phyloP scores from a whole-genome alignment of 2,329 filamentous ascomycete species.

The Seiridium unicorne region DNA sequence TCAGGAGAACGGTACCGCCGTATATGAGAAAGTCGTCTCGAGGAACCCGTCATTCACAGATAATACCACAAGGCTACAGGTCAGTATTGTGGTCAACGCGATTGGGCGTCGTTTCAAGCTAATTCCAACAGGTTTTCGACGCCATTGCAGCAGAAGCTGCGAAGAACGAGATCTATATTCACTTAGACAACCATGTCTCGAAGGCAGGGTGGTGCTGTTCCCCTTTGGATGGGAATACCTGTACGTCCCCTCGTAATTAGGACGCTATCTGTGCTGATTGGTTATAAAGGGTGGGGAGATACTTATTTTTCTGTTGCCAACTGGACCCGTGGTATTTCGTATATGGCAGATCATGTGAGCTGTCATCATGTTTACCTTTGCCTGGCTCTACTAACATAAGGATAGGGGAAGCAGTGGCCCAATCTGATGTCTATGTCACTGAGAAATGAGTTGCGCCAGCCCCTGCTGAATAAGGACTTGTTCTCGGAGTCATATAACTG shows the following conservation, averaged over 20 bases:
- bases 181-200: conserved; percentile 61
- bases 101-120: background rate
- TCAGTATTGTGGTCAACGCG: conserved; percentile 11
- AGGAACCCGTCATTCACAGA: conserved; percentile 57
- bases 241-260: background rate
- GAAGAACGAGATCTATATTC: conserved; percentile 54
- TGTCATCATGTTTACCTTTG: background rate
- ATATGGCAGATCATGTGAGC: conserved; percentile 53
- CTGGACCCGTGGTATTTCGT: conserved; percentile 59
- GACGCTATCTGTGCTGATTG: background rate
- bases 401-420: conserved; percentile 43
- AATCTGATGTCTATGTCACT: conserved; percentile 48
- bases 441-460: conserved; percentile 51
- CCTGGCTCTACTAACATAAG: background rate
- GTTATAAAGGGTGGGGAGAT: conserved; percentile 51
- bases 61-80: conserved; percentile 50
- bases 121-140: conserved; percentile 47
- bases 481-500: conserved; percentile 46
- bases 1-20: conserved; percentile 46
- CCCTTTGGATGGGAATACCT: conserved; percentile 53
- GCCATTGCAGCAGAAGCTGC: conserved; percentile 58
- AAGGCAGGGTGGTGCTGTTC: conserved; percentile 58
- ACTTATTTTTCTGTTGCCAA: conserved; percentile 55
- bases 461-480: conserved; percentile 29
- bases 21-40: conserved; percentile 49